A percentile compares a stretch with the other conserved stretches of the same genome.
Conservation (phyloP, 2,329 filamentous ascomycete genomes). For the Ascosphaera acerosa region DNA sequence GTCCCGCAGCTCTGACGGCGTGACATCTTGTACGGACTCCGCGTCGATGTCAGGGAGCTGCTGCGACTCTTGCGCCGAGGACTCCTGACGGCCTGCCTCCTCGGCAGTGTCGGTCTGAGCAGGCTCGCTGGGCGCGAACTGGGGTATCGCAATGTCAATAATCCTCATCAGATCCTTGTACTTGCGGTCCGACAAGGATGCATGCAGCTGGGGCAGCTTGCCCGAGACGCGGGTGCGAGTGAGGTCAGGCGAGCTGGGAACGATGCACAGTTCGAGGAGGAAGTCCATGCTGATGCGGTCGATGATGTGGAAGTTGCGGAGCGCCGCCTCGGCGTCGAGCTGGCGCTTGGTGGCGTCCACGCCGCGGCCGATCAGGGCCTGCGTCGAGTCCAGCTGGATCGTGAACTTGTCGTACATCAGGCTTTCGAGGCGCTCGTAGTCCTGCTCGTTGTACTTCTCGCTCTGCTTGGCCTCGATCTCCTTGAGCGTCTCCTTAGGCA, state of each 20-base stretch:
- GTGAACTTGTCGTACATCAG: slow-evolving; percentile 96
- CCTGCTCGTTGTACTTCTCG: slow-evolving; percentile 64
- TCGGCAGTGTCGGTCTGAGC: slow-evolving; percentile 10
- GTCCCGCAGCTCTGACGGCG: slow-evolving; percentile 31
- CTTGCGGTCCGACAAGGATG: slow-evolving; percentile 75
- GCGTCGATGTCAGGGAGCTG: slow-evolving; percentile 38
- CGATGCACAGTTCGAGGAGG: slow-evolving; percentile 79
- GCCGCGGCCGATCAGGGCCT: slow-evolving; percentile 82
- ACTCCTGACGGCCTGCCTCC: slow-evolving; percentile 14
- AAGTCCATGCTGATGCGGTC: slow-evolving; percentile 97
- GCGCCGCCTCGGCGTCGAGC: slow-evolving; percentile 39
- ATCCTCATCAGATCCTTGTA: slow-evolving; percentile 95
- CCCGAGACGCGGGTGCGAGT: slow-evolving; percentile 82
- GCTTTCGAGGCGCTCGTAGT: slow-evolving; percentile 66
- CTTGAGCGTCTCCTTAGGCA: slow-evolving; percentile 70
- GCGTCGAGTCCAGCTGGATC: slow-evolving; percentile 78
- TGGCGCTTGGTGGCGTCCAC: slow-evolving; percentile 75
- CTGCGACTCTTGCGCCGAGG: slow-evolving; percentile 26
- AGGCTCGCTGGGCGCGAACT: slow-evolving; percentile 32
- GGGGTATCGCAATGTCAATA: slow-evolving; percentile 84
- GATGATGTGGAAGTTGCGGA: slow-evolving; percentile 61
- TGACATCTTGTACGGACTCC: slow-evolving; percentile 34
- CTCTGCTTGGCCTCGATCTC: slow-evolving; percentile 81
- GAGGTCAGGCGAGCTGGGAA: slow-evolving; percentile 85
- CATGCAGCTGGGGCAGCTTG: slow-evolving; percentile 75